Evolutionary conservation across 148 eudicot genomes (phyloP).

Genomic region (Vaccinium myrtillus): DNA sequence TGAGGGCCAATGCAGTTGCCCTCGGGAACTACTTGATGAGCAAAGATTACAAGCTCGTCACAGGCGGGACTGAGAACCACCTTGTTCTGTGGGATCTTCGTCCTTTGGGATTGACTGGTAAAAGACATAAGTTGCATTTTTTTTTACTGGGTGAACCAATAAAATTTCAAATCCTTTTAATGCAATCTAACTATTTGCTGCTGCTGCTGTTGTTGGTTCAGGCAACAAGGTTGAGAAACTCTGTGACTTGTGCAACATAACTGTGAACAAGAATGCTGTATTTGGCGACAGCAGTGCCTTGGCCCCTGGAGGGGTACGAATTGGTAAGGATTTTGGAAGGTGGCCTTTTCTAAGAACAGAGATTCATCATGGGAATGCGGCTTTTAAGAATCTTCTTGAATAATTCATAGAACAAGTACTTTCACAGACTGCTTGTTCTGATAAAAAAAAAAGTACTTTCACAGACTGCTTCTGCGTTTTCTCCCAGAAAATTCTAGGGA

Average conservation of each 20-base stretch:
- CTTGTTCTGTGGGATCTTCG: conserved; percentile 99
- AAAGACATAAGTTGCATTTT: background rate
- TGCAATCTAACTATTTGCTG: background rate
- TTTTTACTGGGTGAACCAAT: too few species aligned
- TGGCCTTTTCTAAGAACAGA: too few species aligned
- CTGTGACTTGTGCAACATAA: conserved; percentile 93
- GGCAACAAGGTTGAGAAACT: conserved; percentile 99
- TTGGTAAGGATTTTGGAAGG: conserved; percentile 50
- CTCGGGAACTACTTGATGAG: conserved; percentile 82
- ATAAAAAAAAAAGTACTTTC: too few species aligned
- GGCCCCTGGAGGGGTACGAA: conserved; percentile 95
- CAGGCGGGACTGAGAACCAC: conserved; percentile 97
- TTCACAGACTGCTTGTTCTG: too few species aligned
- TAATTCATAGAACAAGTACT: too few species aligned
- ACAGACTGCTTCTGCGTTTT: too few species aligned
- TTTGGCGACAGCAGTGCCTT: conserved; percentile 99
- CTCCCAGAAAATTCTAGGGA: too few species aligned
- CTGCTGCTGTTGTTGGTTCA: conserved; percentile 26
- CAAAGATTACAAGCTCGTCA: conserved; percentile 86
- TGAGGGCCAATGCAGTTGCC: conserved; percentile 95
- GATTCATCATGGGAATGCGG: too few species aligned
- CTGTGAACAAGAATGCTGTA: conserved; percentile 98
- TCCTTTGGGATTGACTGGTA: conserved; percentile 97
- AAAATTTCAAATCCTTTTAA: background rate
- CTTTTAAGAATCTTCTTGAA: too few species aligned